These are phyloP conservation scores for Trichoderma breve DNA, from an alignment of 2,329 filamentous ascomycete genomes.

Conservation along the genomic window DNA sequence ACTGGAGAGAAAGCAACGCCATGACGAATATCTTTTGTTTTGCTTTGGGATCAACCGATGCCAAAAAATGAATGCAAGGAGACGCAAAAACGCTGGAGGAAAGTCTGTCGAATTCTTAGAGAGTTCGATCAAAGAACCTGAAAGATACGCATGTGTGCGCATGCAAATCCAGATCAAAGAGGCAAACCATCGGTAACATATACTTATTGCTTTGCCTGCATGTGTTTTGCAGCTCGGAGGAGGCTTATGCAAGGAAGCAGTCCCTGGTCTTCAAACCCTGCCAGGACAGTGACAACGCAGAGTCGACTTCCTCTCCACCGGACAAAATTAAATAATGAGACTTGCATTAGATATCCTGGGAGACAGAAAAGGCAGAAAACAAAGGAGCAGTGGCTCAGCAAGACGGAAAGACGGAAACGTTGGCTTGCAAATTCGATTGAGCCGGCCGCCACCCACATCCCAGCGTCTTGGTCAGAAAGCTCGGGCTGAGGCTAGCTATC, in stretches of 20 bases:
- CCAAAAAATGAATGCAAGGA: neutral
- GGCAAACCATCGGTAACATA: neutral
- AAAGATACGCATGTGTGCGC: neutral
- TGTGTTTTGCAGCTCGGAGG: neutral
- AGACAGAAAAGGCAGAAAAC: neutral
- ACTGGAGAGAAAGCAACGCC: slow-evolving; percentile 42
- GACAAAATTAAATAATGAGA: neutral
- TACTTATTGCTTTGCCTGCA: neutral
- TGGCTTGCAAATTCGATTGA: neutral
- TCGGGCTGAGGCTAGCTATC: neutral
- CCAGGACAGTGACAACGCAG: neutral
- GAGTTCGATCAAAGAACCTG: neutral
- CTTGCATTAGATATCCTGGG: neutral
- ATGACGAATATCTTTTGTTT: slow-evolving; percentile 22
- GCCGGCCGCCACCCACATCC: neutral
- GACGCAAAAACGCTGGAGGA: neutral
- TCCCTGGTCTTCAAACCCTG: neutral
- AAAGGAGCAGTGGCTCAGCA: neutral
- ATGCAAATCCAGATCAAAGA: neutral
- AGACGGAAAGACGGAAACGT: neutral
- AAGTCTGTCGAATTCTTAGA: neutral
- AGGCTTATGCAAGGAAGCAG: slow-evolving; percentile 11
- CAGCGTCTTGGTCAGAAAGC: neutral
- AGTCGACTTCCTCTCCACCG: neutral
- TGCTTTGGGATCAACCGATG: neutral